Conservation (phyloP, 257 asterid genomes). For the Gynochthodes officinalis region DNA sequence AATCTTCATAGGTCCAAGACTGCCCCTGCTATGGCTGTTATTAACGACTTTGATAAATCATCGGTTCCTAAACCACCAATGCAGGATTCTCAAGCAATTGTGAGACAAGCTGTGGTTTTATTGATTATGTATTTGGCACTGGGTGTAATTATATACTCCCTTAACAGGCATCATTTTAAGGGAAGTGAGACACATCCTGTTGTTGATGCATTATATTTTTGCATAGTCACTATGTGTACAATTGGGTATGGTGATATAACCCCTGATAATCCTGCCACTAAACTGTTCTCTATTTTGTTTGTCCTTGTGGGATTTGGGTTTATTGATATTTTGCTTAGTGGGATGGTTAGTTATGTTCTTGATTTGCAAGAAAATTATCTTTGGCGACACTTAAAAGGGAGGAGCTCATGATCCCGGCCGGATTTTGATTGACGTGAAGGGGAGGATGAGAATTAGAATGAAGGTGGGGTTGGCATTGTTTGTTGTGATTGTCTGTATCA, state of each 20-base stretch:
- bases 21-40: conserved; percentile 86
- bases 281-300: conserved; percentile 73
- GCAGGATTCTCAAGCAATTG: conserved; percentile 41
- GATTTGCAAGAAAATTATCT: conserved; percentile 90
- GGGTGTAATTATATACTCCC: conserved; percentile 73
- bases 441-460: conserved; percentile 95
- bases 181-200: conserved; percentile 72
- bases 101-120: conserved; percentile 64
- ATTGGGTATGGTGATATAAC: conserved; percentile 97
- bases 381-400: conserved; percentile 60
- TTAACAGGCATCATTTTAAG: conserved; percentile 51
- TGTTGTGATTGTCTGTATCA: conserved; percentile 82
- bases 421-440: conserved; percentile 80
- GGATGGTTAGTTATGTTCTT: conserved; percentile 90
- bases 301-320: conserved; percentile 96
- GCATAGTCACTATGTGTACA: conserved; percentile 97
- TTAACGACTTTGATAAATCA: conserved; percentile 46
- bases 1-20: conserved; percentile 79
- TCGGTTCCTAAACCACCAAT: conserved; percentile 48
- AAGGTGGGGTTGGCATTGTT: conserved; percentile 87
- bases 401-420: conserved; percentile 56
- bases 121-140: conserved; percentile 65
- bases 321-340: conserved; percentile 73
- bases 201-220: conserved; percentile 90
- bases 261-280: conserved; percentile 61